Percentiles rank a stretch among this genome's conserved stretches.
Evolutionary conservation across 805 yeast genomes (phyloP).

Genomic region (Kluyveromyces siamensis): DNA sequence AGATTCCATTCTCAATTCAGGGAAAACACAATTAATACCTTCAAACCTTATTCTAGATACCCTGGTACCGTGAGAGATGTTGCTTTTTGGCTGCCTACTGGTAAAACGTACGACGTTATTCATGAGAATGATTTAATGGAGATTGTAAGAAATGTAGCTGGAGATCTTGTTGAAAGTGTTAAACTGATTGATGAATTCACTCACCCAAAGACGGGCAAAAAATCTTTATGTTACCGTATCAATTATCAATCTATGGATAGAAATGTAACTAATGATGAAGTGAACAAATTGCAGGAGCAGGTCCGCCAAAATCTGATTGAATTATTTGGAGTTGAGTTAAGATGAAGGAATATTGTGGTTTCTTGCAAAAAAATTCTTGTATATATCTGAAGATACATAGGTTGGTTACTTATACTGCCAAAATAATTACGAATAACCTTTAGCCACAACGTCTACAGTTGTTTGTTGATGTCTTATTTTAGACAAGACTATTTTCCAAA

Average conservation of each 20-base stretch:
- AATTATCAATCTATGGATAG: conserved; percentile 96
- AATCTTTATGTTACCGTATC: conserved; percentile 80
- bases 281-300: conserved; percentile 60
- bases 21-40: conserved; percentile 55
- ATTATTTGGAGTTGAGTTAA: conserved; percentile 49
- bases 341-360: conserved; percentile 20
- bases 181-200: conserved; percentile 68
- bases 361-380: neutral
- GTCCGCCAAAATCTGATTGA: conserved; percentile 51
- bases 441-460: too few relatives aligned
- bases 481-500: too few relatives aligned
- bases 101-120: conserved; percentile 28
- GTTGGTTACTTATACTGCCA: too few relatives aligned
- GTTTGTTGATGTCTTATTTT: too few relatives aligned
- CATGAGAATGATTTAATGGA: conserved; percentile 95
- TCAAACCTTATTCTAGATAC: conserved; percentile 82
- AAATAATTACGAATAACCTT: too few relatives aligned
- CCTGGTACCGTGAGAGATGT: conserved; percentile 84
- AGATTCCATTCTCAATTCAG: conserved; percentile 69
- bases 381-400: neutral
- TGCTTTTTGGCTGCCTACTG: conserved; percentile 76
- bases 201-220: conserved; percentile 73
- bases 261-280: conserved; percentile 75
- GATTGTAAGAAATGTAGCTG: conserved; percentile 73
- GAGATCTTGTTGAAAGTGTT: conserved; percentile 85